phyloP scores from a whole-genome alignment of 176 grass and related monocot genomes.

The Carex pumila region DNA sequence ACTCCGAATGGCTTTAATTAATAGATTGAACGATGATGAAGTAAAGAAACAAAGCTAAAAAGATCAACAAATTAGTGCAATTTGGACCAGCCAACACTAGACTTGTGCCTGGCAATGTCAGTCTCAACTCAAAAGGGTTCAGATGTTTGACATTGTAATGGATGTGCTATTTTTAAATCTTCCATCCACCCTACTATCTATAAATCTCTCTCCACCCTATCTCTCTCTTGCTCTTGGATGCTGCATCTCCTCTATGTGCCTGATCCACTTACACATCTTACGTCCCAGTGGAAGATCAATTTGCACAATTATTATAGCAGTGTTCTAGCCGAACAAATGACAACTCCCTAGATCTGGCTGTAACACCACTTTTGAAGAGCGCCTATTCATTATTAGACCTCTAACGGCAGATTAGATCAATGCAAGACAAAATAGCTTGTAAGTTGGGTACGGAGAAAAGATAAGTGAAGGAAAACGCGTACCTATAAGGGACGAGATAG shows the following conservation, averaged over 20 bases:
- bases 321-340: background rate
- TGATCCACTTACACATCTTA: constrained; percentile 13
- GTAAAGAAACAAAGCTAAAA: background rate
- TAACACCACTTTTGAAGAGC: background rate
- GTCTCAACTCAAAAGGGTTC: background rate
- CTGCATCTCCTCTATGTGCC: background rate
- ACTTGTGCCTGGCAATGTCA: background rate
- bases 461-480: background rate
- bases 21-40: background rate
- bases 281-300: background rate
- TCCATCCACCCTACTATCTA: background rate
- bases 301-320: background rate
- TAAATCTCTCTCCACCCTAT: background rate
- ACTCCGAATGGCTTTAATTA: background rate
- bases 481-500: constrained; percentile 25
- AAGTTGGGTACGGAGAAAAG: background rate
- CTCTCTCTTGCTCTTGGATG: background rate
- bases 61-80: background rate
- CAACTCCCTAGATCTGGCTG: background rate
- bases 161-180: background rate
- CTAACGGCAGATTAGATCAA: background rate
- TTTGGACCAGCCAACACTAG: background rate
- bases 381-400: background rate
- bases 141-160: background rate
- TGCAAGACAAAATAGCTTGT: background rate